Evolutionary conservation across 805 yeast genomes (phyloP).

Genomic region (Hyphopichia homilentoma): DNA sequence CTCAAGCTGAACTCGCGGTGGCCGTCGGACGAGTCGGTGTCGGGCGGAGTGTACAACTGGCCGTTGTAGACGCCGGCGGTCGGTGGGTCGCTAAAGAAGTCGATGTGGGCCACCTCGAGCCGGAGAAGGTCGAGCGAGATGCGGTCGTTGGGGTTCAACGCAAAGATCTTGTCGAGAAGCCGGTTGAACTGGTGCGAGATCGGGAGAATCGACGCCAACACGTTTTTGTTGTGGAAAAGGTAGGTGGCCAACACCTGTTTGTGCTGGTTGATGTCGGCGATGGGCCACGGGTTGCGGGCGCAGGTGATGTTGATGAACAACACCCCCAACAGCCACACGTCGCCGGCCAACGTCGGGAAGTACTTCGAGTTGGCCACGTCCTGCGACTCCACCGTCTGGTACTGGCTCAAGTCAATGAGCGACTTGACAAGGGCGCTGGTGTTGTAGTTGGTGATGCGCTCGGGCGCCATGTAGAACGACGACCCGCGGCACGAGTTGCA

Average conservation of each 20-base stretch:
- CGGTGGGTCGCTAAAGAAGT: constrained; percentile 26
- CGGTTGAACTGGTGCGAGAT: constrained; percentile 59
- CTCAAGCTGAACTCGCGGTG: too few species aligned
- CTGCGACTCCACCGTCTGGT: constrained; percentile 10
- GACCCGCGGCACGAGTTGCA: constrained; percentile 82
- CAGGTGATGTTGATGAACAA: constrained; percentile 77
- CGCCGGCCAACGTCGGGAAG: constrained; percentile 73
- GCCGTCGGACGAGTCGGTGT: too few species aligned
- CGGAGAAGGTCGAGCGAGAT: constrained; percentile 38
- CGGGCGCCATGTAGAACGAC: constrained; percentile 92
- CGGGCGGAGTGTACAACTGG: constrained; percentile 18
- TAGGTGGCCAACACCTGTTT: constrained; percentile 59
- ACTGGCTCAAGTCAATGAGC: constrained; percentile 28
- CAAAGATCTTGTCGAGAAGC: constrained; percentile 45
- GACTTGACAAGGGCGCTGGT: constrained; percentile 23
- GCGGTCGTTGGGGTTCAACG: constrained; percentile 47
- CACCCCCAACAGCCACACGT: constrained; percentile 80
- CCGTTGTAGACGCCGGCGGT: constrained; percentile 5
- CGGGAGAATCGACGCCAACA: constrained; percentile 68
- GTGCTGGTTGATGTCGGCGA: constrained; percentile 59
- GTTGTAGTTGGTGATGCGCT: constrained; percentile 52
- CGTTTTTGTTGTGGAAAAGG: constrained; percentile 44
- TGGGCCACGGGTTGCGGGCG: constrained; percentile 87
- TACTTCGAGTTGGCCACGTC: constrained; percentile 25
- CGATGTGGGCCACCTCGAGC: constrained; percentile 29